Percentiles rank a stretch among this genome's conserved stretches.
Conservation (phyloP, 345 rosid species). For the Eucalyptus albens region DNA sequence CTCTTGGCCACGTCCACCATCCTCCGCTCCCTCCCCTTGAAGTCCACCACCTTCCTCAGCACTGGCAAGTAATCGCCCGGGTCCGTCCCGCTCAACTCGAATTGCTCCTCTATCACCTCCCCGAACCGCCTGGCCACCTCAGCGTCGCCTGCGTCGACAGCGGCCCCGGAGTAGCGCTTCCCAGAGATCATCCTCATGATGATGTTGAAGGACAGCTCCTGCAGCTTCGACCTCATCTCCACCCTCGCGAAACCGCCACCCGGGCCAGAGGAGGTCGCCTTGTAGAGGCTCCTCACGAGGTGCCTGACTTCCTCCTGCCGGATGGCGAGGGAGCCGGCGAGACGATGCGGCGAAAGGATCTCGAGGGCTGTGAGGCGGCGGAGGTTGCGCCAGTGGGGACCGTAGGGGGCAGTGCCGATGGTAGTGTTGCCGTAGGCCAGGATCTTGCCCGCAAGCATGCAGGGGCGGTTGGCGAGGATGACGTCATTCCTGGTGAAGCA, state of each 20-base stretch:
- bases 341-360: slow-evolving; percentile 6
- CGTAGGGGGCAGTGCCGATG: slow-evolving; percentile 13
- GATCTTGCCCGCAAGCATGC: slow-evolving; percentile 2
- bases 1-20: background rate
- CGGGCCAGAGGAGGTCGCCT: background rate
- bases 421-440: slow-evolving; percentile 13
- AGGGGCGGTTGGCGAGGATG: slow-evolving; percentile 24
- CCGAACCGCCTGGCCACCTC: slow-evolving; percentile 19
- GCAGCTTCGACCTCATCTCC: background rate
- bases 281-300: background rate
- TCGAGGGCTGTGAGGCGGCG: slow-evolving; percentile 15
- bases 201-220: slow-evolving; percentile 24
- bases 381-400: slow-evolving; percentile 30
- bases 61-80: slow-evolving; percentile 31
- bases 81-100: slow-evolving; percentile 14
- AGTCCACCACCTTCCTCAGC: slow-evolving; percentile 14
- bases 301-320: slow-evolving; percentile 6
- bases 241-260: background rate
- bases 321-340: background rate
- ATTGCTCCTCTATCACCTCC: slow-evolving; percentile 16
- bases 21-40: slow-evolving; percentile 13
- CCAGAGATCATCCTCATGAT: slow-evolving; percentile 41
- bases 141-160: background rate
- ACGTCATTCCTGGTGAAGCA: slow-evolving; percentile 27
- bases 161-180: background rate